Evolutionary conservation across 805 yeast genomes (phyloP).

Genomic region (Zygosaccharomyces siamensis): DNA sequence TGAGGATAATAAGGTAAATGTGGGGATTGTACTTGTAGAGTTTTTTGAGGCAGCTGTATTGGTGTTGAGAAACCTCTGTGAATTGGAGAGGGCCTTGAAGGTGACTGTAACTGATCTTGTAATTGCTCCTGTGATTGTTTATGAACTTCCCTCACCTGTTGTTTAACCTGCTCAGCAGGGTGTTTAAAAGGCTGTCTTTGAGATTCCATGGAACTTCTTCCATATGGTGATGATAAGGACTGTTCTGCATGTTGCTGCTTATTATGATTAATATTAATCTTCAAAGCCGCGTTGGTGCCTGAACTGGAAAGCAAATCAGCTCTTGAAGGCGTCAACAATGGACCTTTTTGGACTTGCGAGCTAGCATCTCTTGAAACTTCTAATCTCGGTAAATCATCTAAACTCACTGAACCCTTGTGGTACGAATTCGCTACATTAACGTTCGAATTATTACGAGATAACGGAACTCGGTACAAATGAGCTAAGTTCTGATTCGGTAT

Average conservation of each 20-base stretch:
- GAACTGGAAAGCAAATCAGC: not conserved
- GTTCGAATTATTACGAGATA: not conserved
- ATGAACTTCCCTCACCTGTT: not conserved
- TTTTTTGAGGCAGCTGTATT: not conserved
- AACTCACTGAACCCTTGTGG: not conserved
- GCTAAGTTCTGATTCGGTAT: not conserved
- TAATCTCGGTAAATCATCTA: slow-evolving; percentile 2
- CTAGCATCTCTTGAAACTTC: not conserved
- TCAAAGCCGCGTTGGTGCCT: not conserved
- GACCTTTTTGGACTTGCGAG: not conserved
- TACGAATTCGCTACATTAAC: not conserved
- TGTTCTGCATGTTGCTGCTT: slow-evolving; percentile 1
- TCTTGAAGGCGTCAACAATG: not conserved
- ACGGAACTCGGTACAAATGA: slow-evolving; percentile 1
- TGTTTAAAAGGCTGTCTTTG: not conserved
- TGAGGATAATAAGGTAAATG: not conserved
- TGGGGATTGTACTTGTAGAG: not conserved
- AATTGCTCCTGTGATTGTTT: not conserved
- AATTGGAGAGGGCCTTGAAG: not conserved
- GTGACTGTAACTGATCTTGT: not conserved
- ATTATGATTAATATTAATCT: not conserved
- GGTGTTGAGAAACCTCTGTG: not conserved
- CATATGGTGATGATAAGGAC: not conserved
- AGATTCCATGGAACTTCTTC: not conserved
- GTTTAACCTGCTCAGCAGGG: slow-evolving; percentile 1